Conservation (phyloP, 2,329 filamentous ascomycete species). For the Dothideomycetes sp. region DNA sequence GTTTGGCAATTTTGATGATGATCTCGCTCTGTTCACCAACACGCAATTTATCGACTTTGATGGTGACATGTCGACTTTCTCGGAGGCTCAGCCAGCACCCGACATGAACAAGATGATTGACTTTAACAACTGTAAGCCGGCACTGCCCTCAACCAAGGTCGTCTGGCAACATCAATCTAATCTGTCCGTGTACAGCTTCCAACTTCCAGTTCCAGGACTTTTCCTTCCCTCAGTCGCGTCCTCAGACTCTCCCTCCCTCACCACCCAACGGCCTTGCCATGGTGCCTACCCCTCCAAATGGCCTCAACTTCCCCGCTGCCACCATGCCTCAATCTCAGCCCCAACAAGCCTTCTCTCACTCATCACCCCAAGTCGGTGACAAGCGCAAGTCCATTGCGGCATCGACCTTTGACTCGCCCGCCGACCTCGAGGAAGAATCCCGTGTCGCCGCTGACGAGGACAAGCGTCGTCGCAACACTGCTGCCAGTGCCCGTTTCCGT, state of each 20-base stretch:
- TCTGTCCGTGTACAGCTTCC: constrained; percentile 18
- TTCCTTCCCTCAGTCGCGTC: constrained; percentile 16
- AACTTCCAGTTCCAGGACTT: constrained; percentile 41
- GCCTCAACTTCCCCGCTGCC: constrained; percentile 15
- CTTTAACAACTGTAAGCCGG: constrained; percentile 13
- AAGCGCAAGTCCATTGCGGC: constrained; percentile 38
- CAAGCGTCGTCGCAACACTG: constrained; percentile 45
- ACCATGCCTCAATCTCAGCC: constrained; percentile 18
- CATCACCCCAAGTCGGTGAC: constrained; percentile 25
- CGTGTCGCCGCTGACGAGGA: constrained; percentile 43
- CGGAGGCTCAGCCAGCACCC: constrained; percentile 11
- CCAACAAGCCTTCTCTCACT: constrained; percentile 6
- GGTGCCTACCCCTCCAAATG: constrained; percentile 8
- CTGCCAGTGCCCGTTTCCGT: constrained; percentile 44
- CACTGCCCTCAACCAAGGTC: constrained; percentile 25
- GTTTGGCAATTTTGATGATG: constrained; percentile 40
- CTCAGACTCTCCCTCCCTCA: constrained; percentile 20
- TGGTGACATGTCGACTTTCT: constrained; percentile 8
- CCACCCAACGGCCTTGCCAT: constrained; percentile 20
- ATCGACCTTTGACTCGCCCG: constrained; percentile 22
- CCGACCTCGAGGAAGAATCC: constrained; percentile 36
- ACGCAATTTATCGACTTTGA: constrained; percentile 62
- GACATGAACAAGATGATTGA: constrained; percentile 11
- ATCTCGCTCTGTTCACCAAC: constrained; percentile 48
- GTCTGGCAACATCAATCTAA: not conserved